Conservation (phyloP, 331 rosid genomes). For the Stylosanthes scabra region DNA sequence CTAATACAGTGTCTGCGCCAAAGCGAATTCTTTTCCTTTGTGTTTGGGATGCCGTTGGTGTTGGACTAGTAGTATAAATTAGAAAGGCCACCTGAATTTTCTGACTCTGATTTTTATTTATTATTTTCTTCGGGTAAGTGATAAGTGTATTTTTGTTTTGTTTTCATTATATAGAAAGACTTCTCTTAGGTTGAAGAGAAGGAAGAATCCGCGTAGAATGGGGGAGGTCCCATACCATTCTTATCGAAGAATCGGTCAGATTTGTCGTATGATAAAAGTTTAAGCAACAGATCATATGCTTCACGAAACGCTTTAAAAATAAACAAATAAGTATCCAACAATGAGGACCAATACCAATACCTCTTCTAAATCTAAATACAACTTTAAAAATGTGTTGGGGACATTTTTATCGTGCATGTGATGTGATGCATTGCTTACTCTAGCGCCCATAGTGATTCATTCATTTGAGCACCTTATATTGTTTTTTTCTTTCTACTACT, state of each 20-base stretch:
- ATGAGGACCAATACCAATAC: neutral
- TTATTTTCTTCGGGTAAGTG: neutral
- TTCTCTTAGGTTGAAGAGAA: constrained; percentile 48
- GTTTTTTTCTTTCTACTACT: neutral
- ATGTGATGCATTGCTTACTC: constrained; percentile 41
- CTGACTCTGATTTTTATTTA: neutral
- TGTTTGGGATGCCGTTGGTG: constrained; percentile 15
- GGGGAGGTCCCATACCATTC: constrained; percentile 40
- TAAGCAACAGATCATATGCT: constrained; percentile 19
- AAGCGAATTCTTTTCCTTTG: neutral
- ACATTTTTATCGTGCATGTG: constrained; percentile 39
- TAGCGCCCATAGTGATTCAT: neutral
- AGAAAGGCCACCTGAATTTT: neutral
- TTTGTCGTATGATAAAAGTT: constrained; percentile 31
- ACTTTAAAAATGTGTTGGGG: neutral
- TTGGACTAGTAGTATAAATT: constrained; percentile 6
- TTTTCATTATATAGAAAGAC: constrained; percentile 18
- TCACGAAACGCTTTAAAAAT: neutral
- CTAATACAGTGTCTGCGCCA: constrained; percentile 20
- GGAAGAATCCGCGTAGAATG: constrained; percentile 45
- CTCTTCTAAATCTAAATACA: constrained; percentile 10
- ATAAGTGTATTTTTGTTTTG: constrained; percentile 35
- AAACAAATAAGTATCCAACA: constrained; percentile 22
- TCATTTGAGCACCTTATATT: neutral
- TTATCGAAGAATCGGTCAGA: constrained; percentile 66